Evolutionary conservation across 805 yeast genomes (phyloP).

Genomic region (Kazachstania kunashirensis): DNA sequence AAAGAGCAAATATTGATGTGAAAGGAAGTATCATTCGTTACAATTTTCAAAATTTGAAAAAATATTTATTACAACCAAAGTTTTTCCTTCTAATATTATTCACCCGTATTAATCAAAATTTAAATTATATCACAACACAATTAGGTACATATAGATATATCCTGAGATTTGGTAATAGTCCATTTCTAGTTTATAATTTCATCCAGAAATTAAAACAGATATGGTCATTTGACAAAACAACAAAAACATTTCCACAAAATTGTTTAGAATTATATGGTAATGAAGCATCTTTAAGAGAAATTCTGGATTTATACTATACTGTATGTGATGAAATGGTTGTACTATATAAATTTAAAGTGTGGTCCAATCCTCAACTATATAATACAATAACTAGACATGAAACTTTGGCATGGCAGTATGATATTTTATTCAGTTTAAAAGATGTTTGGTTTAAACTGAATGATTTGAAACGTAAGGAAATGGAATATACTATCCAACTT

Average conservation of each 20-base stretch:
- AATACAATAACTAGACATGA: slow-evolving; percentile 45
- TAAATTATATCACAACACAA: neutral
- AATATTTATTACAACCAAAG: slow-evolving; percentile 1
- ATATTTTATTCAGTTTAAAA: slow-evolving; percentile 50
- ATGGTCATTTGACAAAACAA: neutral
- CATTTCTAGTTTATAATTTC: slow-evolving; percentile 42
- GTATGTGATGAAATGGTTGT: slow-evolving; percentile 50
- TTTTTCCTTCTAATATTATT: slow-evolving; percentile 9
- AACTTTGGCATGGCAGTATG: slow-evolving; percentile 59
- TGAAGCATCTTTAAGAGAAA: slow-evolving; percentile 40
- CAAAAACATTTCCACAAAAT: slow-evolving; percentile 9
- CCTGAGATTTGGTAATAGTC: slow-evolving; percentile 61
- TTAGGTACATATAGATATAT: slow-evolving; percentile 41
- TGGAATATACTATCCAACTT: slow-evolving; percentile 31
- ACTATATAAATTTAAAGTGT: slow-evolving; percentile 38
- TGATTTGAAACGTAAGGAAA: slow-evolving; percentile 4
- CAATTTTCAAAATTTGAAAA: slow-evolving; percentile 3
- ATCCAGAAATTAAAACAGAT: slow-evolving; percentile 23
- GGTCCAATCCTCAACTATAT: slow-evolving; percentile 22
- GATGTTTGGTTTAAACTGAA: slow-evolving; percentile 37
- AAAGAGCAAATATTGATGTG: neutral
- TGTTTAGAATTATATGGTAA: slow-evolving; percentile 30
- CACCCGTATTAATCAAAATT: slow-evolving; percentile 14
- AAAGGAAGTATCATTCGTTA: neutral
- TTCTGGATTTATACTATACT: slow-evolving; percentile 51